phyloP scores from a whole-genome alignment of 2,329 filamentous ascomycete genomes.

The Clonostachys rhizophaga region DNA sequence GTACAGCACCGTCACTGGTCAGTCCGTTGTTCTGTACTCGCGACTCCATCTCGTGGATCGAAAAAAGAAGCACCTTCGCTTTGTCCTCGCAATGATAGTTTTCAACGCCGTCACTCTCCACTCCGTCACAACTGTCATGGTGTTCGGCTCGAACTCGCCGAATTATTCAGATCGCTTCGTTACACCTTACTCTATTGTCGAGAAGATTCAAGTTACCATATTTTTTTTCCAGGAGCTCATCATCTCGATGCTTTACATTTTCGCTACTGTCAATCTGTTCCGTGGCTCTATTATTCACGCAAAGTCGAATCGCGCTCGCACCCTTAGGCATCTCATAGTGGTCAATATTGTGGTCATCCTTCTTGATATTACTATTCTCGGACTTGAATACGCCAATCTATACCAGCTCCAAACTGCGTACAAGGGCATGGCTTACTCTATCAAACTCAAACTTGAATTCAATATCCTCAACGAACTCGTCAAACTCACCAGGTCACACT shows the following conservation, averaged over 20 bases:
- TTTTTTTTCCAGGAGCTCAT: slow-evolving; percentile 53
- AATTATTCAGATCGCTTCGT: too few species aligned
- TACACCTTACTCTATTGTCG: slow-evolving; percentile 36
- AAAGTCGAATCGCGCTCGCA: neutral
- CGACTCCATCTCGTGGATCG: slow-evolving; percentile 55
- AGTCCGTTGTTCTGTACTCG: slow-evolving; percentile 58
- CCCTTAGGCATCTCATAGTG: slow-evolving; percentile 24
- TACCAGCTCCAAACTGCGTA: slow-evolving; percentile 17
- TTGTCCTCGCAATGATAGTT: slow-evolving; percentile 53
- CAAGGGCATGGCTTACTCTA: slow-evolving; percentile 17
- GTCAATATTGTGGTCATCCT: slow-evolving; percentile 31
- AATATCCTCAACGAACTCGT: slow-evolving; percentile 18
- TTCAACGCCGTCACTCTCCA: slow-evolving; percentile 47
- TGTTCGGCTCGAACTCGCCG: slow-evolving; percentile 40
- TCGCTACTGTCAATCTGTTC: slow-evolving; percentile 44
- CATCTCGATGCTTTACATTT: slow-evolving; percentile 48
- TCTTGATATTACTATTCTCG: slow-evolving; percentile 26
- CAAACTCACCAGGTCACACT: neutral
- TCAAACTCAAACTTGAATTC: slow-evolving; percentile 22
- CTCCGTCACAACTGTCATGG: slow-evolving; percentile 46
- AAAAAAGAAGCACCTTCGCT: slow-evolving; percentile 38
- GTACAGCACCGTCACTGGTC: slow-evolving; percentile 52
- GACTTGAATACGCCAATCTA: slow-evolving; percentile 14
- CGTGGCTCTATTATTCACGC: slow-evolving; percentile 9
- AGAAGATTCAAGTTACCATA: slow-evolving; percentile 50